Evolutionary conservation across 148 eudicot genomes (phyloP), one percentile per base, ranked within the genome.

Genomic region (Suaeda aralocaspica): DNA sequence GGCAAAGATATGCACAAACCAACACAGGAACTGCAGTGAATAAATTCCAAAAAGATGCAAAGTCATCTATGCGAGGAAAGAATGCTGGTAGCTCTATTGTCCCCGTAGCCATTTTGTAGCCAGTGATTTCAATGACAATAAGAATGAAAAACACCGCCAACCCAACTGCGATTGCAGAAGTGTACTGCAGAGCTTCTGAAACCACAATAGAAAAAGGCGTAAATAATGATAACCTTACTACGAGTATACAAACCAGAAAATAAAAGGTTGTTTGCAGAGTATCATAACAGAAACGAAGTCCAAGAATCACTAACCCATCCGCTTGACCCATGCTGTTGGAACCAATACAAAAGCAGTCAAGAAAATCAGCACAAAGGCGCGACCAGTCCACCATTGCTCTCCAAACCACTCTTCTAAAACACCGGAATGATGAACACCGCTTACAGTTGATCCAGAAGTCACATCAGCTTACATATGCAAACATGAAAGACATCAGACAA

Each of bases 11-110:
- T 55, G 98, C 97, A 71, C 91, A 87, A 70, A 93, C 90, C 15
- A 93, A 88, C 68, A 93, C 92, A 74, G 98, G 98, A 30, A 90
- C 94, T 33, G 83, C 92, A 42, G 96, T 88, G 74, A 92, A 92
- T 31, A 92, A 84, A 57, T 87, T 76, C 72, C 82, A 74, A 79
- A 93, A 70, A 45, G 95, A 85, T 25, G 88, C 46, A 64, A 85
- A 52, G 68, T 70, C 65, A 5, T 74, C 66, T 50, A 88, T 81
- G 64, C 77, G 84, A 50, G 98, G 98, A 77, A 89, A 78, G 78
- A 89, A 74, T 59, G 89, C 74, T 6, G 98, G 96, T 78, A 80
- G 80, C 57, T 72, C 70, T 28, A 88, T 80, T 63, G 83, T 81
- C 60, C 98, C 96, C 66, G 84, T 69, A 34, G 87, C 74, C 81